Percentiles rank a stretch among this genome's conserved stretches.
Conservation (phyloP, 2,329 filamentous ascomycete genomes). For the Epichloe scottii region DNA sequence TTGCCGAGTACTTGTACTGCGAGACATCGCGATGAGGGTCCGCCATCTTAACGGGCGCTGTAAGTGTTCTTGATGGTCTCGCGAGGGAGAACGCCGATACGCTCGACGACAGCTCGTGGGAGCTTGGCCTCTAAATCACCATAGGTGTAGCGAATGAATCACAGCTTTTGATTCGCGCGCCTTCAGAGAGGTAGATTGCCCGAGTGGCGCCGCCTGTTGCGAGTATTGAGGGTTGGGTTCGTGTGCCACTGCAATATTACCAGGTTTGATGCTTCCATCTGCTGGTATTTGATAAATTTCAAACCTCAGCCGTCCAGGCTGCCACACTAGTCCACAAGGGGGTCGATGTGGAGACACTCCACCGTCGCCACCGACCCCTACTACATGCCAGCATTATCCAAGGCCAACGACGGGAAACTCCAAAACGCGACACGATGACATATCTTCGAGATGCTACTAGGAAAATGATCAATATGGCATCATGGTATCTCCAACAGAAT, state of each 20-base stretch:
- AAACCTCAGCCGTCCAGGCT: conserved; percentile 15
- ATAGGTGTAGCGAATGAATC: conserved; percentile 17
- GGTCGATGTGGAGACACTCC: background rate
- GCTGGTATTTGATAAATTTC: conserved; percentile 21
- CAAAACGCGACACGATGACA: background rate
- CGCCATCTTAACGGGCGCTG: conserved; percentile 46
- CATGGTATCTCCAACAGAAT: conserved; percentile 22
- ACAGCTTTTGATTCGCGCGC: conserved; percentile 5
- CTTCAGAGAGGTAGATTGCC: conserved; percentile 8
- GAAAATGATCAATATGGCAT: background rate
- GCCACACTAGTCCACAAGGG: conserved; percentile 5
- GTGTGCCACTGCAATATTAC: conserved; percentile 1
- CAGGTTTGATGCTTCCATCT: background rate
- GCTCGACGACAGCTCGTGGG: conserved; percentile 25
- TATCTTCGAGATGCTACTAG: background rate
- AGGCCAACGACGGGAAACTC: no score
- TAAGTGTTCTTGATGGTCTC: conserved; percentile 12
- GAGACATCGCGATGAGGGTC: conserved; percentile 72
- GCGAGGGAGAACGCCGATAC: conserved; percentile 20
- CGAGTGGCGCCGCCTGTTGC: conserved; percentile 11
- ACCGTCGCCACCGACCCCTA: background rate
- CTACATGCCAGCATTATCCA: background rate
- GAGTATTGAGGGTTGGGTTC: conserved; percentile 12
- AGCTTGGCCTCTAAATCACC: conserved; percentile 21
- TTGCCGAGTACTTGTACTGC: conserved; percentile 98